These are phyloP conservation scores for Suillus lakei DNA, from an alignment of 768 basidiomycete species.

Conservation along the genomic window DNA sequence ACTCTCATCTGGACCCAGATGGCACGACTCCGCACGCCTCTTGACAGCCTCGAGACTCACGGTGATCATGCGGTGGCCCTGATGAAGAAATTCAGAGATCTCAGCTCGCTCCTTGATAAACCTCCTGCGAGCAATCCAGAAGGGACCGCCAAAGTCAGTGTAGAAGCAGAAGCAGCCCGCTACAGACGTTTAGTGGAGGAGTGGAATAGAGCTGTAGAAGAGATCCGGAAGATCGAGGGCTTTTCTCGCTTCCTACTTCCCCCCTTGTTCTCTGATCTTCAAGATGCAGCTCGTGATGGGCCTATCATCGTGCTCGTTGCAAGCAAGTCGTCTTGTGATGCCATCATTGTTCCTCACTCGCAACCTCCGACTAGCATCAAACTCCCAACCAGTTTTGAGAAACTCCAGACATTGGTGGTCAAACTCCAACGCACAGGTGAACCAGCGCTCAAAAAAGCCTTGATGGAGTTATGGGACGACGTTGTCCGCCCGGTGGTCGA, in stretches of 20 bases:
- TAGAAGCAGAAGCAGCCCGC: background rate
- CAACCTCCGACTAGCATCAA: no score
- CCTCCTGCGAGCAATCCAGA: no score
- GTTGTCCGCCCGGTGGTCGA: background rate
- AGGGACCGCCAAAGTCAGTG: background rate
- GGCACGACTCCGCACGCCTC: no score
- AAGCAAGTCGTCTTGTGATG: slow-evolving; percentile 18
- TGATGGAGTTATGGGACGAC: background rate
- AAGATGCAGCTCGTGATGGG: slow-evolving; percentile 7
- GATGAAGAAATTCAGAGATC: no score
- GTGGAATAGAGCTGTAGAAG: slow-evolving; percentile 21
- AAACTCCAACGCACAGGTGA: background rate
- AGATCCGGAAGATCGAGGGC: no score
- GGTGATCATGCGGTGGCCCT: no score
- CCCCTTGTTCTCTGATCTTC: slow-evolving; percentile 7
- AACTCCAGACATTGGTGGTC: background rate
- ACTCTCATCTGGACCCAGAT: no score
- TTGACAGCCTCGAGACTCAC: no score
- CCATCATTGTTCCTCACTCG: slow-evolving; percentile 12
- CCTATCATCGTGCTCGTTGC: background rate
- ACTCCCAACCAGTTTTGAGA: background rate
- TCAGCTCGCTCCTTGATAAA: no score
- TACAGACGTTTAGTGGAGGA: slow-evolving; percentile 3
- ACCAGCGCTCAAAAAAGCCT: background rate
- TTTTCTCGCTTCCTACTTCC: no score